A percentile compares a stretch with the other conserved stretches of the same genome.
phyloP scores from a whole-genome alignment of 805 yeast species.

The Grigorovia humatica region DNA sequence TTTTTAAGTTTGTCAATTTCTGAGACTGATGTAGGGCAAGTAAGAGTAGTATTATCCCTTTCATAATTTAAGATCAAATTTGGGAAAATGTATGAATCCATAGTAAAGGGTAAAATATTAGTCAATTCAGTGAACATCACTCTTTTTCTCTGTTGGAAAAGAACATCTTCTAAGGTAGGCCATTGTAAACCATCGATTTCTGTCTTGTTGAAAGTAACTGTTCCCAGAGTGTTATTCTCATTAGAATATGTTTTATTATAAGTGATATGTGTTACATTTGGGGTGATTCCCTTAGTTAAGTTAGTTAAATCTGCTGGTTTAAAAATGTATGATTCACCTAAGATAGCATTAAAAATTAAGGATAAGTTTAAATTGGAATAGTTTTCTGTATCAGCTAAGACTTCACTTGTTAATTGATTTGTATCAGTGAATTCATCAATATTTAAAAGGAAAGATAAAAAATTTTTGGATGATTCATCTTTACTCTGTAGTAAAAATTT shows the following conservation, averaged over 20 bases:
- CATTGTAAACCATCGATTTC: slow-evolving; percentile 10
- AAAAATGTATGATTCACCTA: not conserved
- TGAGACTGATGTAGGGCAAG: slow-evolving; percentile 12
- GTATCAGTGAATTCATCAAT: not conserved
- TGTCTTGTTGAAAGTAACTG: not conserved
- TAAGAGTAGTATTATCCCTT: slow-evolving; percentile 12
- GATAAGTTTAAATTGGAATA: not conserved
- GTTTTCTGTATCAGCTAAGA: not conserved
- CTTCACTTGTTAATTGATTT: not conserved
- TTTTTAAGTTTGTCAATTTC: slow-evolving; percentile 8
- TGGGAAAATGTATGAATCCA: slow-evolving; percentile 20
- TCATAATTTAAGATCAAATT: slow-evolving; percentile 16
- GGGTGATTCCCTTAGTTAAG: not conserved
- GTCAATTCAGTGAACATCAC: slow-evolving; percentile 30
- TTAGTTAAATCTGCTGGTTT: not conserved
- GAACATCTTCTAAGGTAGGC: slow-evolving; percentile 29
- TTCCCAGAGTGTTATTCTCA: not conserved
- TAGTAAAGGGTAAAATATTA: slow-evolving; percentile 12
- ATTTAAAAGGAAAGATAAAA: slow-evolving; percentile 26
- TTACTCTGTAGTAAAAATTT: slow-evolving; percentile 33
- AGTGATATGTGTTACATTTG: not conserved
- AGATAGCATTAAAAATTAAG: not conserved
- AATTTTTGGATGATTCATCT: slow-evolving; percentile 36
- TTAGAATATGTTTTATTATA: not conserved
- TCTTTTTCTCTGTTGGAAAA: slow-evolving; percentile 29